A percentile compares a stretch with the other conserved stretches of the same genome.
These are phyloP conservation scores for Eucalyptus fibrosa DNA, from an alignment of 345 rosid species.

Conservation along the genomic window DNA sequence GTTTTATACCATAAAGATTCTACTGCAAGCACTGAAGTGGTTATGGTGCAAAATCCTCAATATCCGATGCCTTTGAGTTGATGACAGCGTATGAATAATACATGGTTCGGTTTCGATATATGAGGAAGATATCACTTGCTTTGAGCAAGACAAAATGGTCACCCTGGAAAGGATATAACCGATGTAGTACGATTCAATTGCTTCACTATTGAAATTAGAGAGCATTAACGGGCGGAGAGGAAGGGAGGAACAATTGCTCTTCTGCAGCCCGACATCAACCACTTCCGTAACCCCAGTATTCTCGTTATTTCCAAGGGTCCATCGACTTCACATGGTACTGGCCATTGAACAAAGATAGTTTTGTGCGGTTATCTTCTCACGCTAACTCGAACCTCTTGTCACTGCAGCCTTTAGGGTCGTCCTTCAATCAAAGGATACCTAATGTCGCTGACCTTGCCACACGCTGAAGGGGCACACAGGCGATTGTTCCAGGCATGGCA, in stretches of 20 bases:
- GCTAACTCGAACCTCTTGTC: fast-evolving
- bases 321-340: neutral
- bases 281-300: neutral
- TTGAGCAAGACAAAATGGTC: neutral
- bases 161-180: neutral
- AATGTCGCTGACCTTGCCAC: fast-evolving
- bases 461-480: neutral
- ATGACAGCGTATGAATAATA: neutral
- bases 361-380: neutral
- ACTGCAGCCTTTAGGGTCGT: fast-evolving
- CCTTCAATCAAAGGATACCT: neutral
- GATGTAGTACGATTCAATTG: neutral
- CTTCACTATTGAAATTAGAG: neutral
- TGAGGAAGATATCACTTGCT: neutral
- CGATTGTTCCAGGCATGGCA: neutral
- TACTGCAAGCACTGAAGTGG: neutral
- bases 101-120: neutral
- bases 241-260: neutral
- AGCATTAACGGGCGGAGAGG: neutral
- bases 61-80: neutral
- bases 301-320: neutral
- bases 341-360: neutral
- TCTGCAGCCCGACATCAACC: neutral
- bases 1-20: neutral
- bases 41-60: neutral